Base-by-base conservation (phyloP, 352 stramenopile species). In the Pythium rishiriense region DNA sequence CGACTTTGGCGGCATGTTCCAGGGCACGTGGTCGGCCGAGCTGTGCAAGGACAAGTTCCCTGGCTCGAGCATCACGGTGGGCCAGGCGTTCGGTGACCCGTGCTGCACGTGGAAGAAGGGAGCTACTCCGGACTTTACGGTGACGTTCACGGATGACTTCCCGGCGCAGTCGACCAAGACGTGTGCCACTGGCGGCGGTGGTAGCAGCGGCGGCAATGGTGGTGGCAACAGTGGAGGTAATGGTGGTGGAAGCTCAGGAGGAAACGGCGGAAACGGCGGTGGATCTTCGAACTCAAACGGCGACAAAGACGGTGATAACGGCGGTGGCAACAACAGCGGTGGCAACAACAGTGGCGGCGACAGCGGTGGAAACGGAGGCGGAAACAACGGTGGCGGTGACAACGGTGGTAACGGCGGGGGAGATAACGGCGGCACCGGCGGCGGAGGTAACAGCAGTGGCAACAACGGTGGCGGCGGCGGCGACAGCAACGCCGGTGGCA, bases 11-110 rank as follows among this genome's bases (percentile, higher is more conserved):
- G 48, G 41, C 37, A 57, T 53, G 25, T 68, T 68, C 52, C 39
- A 24, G 7, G 59, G 59, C 59, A 60, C 59, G 21, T 66, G 59
- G 59, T 66, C 59, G 3, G 59, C 39, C 3, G 33, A 24, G 3
- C 9, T 68, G 9, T 68, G 61, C 29, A 61, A 68, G 35, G 46
- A 62, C 41, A 62, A 43, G 25, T 68, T 52, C 61, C 61, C 61
- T 7, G 61, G 61, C 42, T 57, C 61, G 21, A 58, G 45, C 35
- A 51, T 68, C 41, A 62, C 61, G 4, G 45, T 68, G 14, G 61
- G 61, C 15, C 61, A 68, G 61, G 61, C 52, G 10, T 68, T 68
- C 21, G 61, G 61, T 5, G 61, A 68, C 26, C 61, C 61, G 43
- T 68, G 61, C 51, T 68, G 61, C 52, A 62, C 43, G 51, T 68